A percentile compares a stretch with the other conserved stretches of the same genome.
These are phyloP conservation scores for Penicillium crystallinum DNA, from an alignment of 495 filamentous ascomycete species.

Conservation along the genomic window DNA sequence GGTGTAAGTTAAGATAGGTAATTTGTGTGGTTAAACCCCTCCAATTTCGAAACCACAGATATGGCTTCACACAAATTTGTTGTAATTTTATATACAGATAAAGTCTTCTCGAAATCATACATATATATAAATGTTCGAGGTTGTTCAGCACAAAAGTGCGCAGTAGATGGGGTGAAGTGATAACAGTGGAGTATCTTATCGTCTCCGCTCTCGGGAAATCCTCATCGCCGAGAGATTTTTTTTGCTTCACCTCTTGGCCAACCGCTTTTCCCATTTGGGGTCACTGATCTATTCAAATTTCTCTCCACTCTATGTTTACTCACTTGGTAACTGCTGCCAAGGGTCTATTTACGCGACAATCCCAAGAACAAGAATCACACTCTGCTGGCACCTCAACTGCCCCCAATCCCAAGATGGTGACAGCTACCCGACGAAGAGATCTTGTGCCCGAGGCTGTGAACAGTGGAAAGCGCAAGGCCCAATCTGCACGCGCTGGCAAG, in stretches of 20 bases:
- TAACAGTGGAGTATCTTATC: conserved; percentile 4
- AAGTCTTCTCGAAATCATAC: background rate
- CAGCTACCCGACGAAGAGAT: conserved; percentile 29
- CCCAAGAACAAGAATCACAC: conserved; percentile 19
- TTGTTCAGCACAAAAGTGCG: background rate
- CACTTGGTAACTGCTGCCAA: conserved; percentile 43
- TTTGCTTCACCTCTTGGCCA: conserved; percentile 18
- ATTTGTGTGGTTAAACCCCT: too few relatives aligned
- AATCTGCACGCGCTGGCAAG: conserved; percentile 14
- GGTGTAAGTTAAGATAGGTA: too few relatives aligned
- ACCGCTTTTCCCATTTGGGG: conserved; percentile 4
- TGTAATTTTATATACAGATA: too few relatives aligned
- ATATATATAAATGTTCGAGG: background rate
- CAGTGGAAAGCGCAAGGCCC: conserved; percentile 34
- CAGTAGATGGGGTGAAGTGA: background rate
- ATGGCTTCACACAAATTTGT: too few relatives aligned
- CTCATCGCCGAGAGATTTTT: conserved; percentile 31
- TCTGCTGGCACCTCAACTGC: conserved; percentile 13
- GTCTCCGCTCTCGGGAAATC: conserved; percentile 32
- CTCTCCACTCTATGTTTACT: conserved; percentile 37
- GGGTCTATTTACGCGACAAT: conserved; percentile 33
- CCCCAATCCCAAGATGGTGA: conserved; percentile 33
- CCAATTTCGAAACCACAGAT: too few relatives aligned
- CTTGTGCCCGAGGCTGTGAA: conserved; percentile 18
- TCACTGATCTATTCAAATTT: background rate